Evolutionary conservation across 2,329 filamentous ascomycete species (phyloP), one percentile per base, ranked within the genome.

Genomic region (Fusarium irregulare): DNA sequence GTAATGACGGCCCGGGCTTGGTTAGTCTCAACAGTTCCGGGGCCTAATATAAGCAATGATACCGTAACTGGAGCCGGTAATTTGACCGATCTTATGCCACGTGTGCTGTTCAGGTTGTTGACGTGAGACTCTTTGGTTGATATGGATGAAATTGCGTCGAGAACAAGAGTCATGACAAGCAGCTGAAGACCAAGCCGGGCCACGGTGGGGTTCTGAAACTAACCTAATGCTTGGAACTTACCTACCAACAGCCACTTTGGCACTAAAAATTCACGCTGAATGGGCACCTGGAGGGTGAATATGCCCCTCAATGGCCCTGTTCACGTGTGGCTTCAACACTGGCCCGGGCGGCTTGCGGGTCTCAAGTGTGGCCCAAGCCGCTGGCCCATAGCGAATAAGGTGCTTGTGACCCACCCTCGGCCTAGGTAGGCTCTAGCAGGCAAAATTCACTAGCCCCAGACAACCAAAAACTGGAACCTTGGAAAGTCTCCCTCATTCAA

Each of bases 371-470:
- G 67, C 37, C 62, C 55, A 45, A 66, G 54, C 55, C 30, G 44
- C 27, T 49, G 45, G 28, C 27, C 42, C 55, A 54, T 54, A 58
- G 68, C 68, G 68, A 71, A 71, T 71, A 50, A 68, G 40, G 60
- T 60, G 64, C 68, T 53, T 48, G 64, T 71, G 68, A 68, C 51
- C 64, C 58, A 41, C 53, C 49, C 28, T 46, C 32, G 56, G 55
- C 42, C 64, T 48, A 60, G 44, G 34, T 48, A 60, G 44, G 34
- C 60, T 37, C 53, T 40, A 65, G 34, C 49, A 53, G 65, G 60
- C 60, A 70, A 70, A 64, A 68, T 64, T 64, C 58, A 65, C 61
- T 66, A 72, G 66, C 58, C 62, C 66, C 70, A 60, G 58, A 68
- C 56, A 72, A 72, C 59, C 49, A 71, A 71, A 73, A 69, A 60